These are phyloP conservation scores for Mimosa bimucronata DNA, from an alignment of 306 rosid genomes.

Conservation along the genomic window DNA sequence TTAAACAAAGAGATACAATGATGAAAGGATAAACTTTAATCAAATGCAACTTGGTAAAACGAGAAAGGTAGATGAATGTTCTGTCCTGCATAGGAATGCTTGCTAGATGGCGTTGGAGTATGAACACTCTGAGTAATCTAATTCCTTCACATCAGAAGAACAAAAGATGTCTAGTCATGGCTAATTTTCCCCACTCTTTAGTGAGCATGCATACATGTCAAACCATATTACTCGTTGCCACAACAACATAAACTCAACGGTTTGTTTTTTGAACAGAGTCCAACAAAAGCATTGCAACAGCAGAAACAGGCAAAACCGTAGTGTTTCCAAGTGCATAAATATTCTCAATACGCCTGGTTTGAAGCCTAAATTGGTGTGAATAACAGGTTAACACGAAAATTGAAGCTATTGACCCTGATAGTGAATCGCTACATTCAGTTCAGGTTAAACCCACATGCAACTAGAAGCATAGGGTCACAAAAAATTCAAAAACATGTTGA, in stretches of 20 bases:
- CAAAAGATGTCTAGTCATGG: background rate
- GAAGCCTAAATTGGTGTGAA: slow-evolving; percentile 3
- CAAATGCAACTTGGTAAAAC: background rate
- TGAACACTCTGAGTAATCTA: background rate
- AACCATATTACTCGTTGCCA: slow-evolving; percentile 12
- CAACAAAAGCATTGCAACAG: slow-evolving; percentile 8
- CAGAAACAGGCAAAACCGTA: slow-evolving; percentile 12
- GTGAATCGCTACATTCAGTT: background rate
- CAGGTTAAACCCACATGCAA: background rate
- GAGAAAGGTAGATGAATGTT: background rate
- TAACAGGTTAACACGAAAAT: background rate
- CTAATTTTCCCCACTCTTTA: background rate
- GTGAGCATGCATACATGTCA: background rate
- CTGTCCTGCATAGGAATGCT: background rate
- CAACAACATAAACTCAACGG: background rate
- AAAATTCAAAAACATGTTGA: slow-evolving; percentile 8
- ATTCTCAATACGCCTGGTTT: background rate
- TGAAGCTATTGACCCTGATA: slow-evolving; percentile 3
- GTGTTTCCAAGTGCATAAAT: slow-evolving; percentile 9
- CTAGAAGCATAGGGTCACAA: slow-evolving; percentile 5
- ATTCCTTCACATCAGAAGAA: background rate
- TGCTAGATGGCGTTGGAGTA: background rate
- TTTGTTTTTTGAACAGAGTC: background rate
- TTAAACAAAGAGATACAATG: background rate
- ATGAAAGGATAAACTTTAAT: background rate